These are phyloP conservation scores for Trametes cinnabarina DNA, from an alignment of 768 basidiomycete species.

Conservation along the genomic window DNA sequence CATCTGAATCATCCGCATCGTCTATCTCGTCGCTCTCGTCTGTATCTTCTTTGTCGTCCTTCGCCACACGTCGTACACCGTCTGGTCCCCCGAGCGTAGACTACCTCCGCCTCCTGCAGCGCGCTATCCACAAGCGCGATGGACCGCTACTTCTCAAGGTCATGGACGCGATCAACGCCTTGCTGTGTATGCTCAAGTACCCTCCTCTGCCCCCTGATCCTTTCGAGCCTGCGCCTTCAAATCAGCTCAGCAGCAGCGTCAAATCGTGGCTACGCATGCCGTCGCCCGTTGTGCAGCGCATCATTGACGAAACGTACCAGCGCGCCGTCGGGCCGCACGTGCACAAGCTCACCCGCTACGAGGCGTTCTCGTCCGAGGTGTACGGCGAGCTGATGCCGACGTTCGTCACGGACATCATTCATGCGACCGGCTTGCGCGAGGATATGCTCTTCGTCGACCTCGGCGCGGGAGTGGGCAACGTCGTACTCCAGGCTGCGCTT, in stretches of 20 bases:
- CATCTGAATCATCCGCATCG: constrained; percentile 31
- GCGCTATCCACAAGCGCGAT: constrained; percentile 65
- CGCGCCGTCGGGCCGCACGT: constrained; percentile 89
- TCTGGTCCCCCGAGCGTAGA: constrained; percentile 28
- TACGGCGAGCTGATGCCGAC: constrained; percentile 89
- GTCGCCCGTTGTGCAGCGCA: constrained; percentile 63
- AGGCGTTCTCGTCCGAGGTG: constrained; percentile 78
- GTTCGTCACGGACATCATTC: constrained; percentile 56
- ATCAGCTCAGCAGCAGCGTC: constrained; percentile 48
- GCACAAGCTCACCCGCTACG: constrained; percentile 75
- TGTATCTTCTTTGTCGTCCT: constrained; percentile 29
- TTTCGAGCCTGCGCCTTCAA: constrained; percentile 44
- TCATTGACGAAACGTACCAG: constrained; percentile 91
- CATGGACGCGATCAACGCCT: constrained; percentile 57
- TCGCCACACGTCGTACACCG: constrained; percentile 14
- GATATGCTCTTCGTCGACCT: constrained; percentile 55
- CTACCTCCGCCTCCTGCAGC: constrained; percentile 60
- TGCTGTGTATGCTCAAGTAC: constrained; percentile 66
- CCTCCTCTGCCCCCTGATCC: constrained; percentile 53
- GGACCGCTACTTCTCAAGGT: constrained; percentile 70
- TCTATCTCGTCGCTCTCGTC: constrained; percentile 35
- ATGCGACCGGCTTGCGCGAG: constrained; percentile 47
- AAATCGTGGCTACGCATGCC: constrained; percentile 57
- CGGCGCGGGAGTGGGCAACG: constrained; percentile 61
- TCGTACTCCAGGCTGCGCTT: constrained; percentile 52